Base-by-base conservation (phyloP, 116 monocot genomes). In the Papilionanthe hybrid region DNA sequence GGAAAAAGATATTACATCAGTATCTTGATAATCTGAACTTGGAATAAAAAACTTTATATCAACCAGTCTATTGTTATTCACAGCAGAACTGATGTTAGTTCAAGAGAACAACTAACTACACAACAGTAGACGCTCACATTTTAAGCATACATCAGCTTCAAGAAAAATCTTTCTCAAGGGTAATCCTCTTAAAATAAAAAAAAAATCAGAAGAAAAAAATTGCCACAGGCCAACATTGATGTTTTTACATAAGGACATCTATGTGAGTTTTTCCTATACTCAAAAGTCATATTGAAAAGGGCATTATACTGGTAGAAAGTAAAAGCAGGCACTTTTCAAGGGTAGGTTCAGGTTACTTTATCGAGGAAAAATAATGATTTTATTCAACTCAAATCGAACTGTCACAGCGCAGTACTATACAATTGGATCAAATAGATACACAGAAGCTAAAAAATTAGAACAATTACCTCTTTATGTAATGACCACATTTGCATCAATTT, bases 401-500 rank as follows among this genome's bases (percentile, higher is more conserved):
- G 53, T 11, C 15, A 53, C 0, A 0, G 17, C 15, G 4, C 15
- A 53, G 53, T 15, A 53, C 53, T 53, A 20, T 43, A 27, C 19
- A 72, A 11, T 17, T n/a, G 43, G 72, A 72, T 72, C n/a, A 42
- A 72, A 72, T 17, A 9, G 5, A 42, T 42, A 20, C 19, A 43
- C 0, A 72, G 13, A 30, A 20, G 7, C 42, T 9, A 42, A 48
- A 72, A 12, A 75, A 75, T 32, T 41, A 7, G 48, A 75, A 25
- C 11, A 75, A 25, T 23, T 48, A 48, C 75, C 75, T 18, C 23
- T 47, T 75, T 27, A 75, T n/a, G 47, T 30, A 72, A 8, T 42
- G 49, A 27, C 49, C 55, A 75, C 19, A 79, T 80, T 75, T 81
- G 78, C 25, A 84, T 56, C 75, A 55, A 57, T 37, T 86, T 90